Evolutionary conservation across 768 basidiomycete genomes (phyloP), one percentile per base, ranked within the genome.

Genomic region (Mycena belliarum): DNA sequence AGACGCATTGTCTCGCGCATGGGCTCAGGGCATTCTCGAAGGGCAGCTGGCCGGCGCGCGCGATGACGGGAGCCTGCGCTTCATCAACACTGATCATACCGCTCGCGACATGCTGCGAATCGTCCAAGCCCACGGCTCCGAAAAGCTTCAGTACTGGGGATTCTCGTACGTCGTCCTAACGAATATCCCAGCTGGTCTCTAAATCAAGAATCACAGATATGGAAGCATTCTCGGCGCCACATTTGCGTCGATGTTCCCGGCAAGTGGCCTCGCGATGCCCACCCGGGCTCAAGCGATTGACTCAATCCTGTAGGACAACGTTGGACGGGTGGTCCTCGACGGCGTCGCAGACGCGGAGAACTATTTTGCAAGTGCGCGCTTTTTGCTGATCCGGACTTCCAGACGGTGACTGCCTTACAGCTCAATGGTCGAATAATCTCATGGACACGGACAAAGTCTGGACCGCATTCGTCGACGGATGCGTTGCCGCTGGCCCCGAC

Each of bases 401-500:
- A 18, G 24, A 12, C n/a, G 44, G 16, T 45, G n/a, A n/a, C n/a
- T n/a, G n/a, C n/a, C n/a, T n/a, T n/a, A n/a, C n/a, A n/a, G n/a
- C n/a, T n/a, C n/a, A n/a, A n/a, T n/a, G n/a, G n/a, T n/a, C n/a
- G n/a, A n/a, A n/a, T n/a, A n/a, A n/a, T n/a, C n/a, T n/a, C n/a
- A n/a, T n/a, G n/a, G 42, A 46, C 32, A 72, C 76, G 2, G 70
- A 75, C 23, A 75, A 77, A 57, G 65, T 66, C 0, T 59, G 77
- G 59, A 62, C 71, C 21, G 52, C 52, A 9, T 79, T 81, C 60
- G 75, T 72, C 49, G 62, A 67, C 5, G 68, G 67, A 16, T 80
- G 79, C 50, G 68, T 69, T 33, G 65, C 68, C 0, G 77, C 75
- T 1, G 79, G 78, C 0, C 73, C 75, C 0, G 38, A 53, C 8